These are phyloP conservation scores for Pseudodiploospora longispora DNA, from an alignment of 2,329 filamentous ascomycete genomes.

Conservation along the genomic window DNA sequence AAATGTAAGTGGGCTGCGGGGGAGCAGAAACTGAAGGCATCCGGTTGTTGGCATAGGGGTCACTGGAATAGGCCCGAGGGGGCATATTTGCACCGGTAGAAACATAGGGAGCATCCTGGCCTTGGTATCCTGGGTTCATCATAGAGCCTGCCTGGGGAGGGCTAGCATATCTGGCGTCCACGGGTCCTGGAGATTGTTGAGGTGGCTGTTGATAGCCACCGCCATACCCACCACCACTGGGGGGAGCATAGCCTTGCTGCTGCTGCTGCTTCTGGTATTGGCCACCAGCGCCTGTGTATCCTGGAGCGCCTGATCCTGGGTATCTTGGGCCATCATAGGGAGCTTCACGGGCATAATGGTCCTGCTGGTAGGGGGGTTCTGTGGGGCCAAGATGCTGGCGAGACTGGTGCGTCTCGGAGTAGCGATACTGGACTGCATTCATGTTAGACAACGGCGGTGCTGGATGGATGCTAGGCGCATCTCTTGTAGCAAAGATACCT, in stretches of 20 bases:
- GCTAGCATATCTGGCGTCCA: slow-evolving; percentile 25
- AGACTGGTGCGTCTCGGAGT: slow-evolving; percentile 43
- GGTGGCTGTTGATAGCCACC: slow-evolving; percentile 20
- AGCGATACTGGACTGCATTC: slow-evolving; percentile 48
- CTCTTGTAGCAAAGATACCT: slow-evolving; percentile 51
- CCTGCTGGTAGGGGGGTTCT: slow-evolving; percentile 25
- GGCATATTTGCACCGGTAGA: slow-evolving; percentile 28
- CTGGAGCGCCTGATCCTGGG: slow-evolving; percentile 40
- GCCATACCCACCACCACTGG: slow-evolving; percentile 16
- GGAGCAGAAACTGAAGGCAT: slow-evolving; percentile 21
- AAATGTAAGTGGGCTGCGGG: slow-evolving; percentile 24
- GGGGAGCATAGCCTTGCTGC: slow-evolving; percentile 20
- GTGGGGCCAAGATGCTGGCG: slow-evolving; percentile 42
- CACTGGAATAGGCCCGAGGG: slow-evolving; percentile 15
- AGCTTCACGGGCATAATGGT: slow-evolving; percentile 31
- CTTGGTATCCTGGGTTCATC: slow-evolving; percentile 24
- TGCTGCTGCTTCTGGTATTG: slow-evolving; percentile 20
- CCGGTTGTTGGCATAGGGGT: slow-evolving; percentile 24
- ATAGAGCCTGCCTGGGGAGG: slow-evolving; percentile 19
- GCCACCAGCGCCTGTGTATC: slow-evolving; percentile 39
- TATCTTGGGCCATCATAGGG: slow-evolving; percentile 39
- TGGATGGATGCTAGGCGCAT: slow-evolving; percentile 37
- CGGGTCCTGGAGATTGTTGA: slow-evolving; percentile 23
- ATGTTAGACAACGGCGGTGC: slow-evolving; percentile 48
- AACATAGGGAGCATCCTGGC: slow-evolving; percentile 26